These are phyloP conservation scores for Hysterium pulicare DNA, from an alignment of 2,329 filamentous ascomycete species.

Conservation along the genomic window DNA sequence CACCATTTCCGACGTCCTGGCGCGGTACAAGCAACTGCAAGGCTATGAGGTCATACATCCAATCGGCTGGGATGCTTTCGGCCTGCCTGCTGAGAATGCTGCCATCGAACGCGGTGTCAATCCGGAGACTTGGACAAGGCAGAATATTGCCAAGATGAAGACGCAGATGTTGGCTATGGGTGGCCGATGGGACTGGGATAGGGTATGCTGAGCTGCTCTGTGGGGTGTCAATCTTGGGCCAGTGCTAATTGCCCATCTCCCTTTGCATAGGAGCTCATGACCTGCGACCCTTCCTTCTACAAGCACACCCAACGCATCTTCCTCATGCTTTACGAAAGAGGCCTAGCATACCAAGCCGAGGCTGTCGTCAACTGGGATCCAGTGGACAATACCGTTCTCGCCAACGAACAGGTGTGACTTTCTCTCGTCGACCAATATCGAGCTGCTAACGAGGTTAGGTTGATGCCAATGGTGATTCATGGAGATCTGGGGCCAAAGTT, in stretches of 20 bases:
- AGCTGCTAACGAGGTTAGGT: slow-evolving; percentile 46
- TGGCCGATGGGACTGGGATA: slow-evolving; percentile 77
- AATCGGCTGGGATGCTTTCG: slow-evolving; percentile 96
- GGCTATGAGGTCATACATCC: slow-evolving; percentile 75
- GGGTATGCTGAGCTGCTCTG: slow-evolving; percentile 53
- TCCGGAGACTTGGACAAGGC: slow-evolving; percentile 73
- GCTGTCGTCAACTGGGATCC: slow-evolving; percentile 89
- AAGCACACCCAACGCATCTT: slow-evolving; percentile 87
- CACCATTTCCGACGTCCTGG: slow-evolving; percentile 82
- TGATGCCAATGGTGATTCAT: slow-evolving; percentile 79
- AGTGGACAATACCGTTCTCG: slow-evolving; percentile 82
- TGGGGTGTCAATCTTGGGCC: slow-evolving; percentile 4
- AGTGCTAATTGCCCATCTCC: slow-evolving; percentile 18
- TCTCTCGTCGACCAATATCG: not conserved
- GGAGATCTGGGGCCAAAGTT: slow-evolving; percentile 82
- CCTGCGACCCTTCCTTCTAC: slow-evolving; percentile 82
- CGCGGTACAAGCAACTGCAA: slow-evolving; percentile 71
- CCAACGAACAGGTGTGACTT: slow-evolving; percentile 68
- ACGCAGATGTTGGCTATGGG: slow-evolving; percentile 76
- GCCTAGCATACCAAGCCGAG: slow-evolving; percentile 78
- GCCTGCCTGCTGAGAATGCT: slow-evolving; percentile 85
- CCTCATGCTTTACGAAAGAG: slow-evolving; percentile 68
- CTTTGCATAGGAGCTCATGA: slow-evolving; percentile 67
- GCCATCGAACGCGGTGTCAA: slow-evolving; percentile 78
- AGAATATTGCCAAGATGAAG: slow-evolving; percentile 84